Base-by-base conservation (phyloP, 108 stramenopile genomes). In the Discostella stelligeroides region DNA sequence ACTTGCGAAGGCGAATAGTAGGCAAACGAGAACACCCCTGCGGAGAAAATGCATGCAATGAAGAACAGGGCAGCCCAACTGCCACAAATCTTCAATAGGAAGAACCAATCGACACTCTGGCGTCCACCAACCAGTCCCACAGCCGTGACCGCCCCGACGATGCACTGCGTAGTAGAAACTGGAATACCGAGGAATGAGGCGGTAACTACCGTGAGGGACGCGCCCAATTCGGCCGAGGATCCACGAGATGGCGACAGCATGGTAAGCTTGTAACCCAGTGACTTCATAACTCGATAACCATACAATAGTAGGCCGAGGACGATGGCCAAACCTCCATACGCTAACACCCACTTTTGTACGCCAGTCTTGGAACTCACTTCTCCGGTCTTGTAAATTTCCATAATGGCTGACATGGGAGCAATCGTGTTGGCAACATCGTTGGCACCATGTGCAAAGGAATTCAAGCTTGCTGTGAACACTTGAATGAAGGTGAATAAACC, bases 371-470 rank as follows among this genome's bases (percentile, higher is more conserved):
- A 41, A 23, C 53, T 46, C 8, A 81, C 17, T 12, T 48, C 50
- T 4, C 84, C 84, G 34, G 56, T 65, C 20, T 72, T 28, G 60
- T 87, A 91, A 23, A 88, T 85, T 0, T 61, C 27, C 43, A 84
- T 54, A 25, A 88, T 71, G 4, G 82, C 90, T 37, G 83, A 72
- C 28, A 89, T 53, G 29, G 88, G 88, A 15, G 72, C 88, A 67
- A 90, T 84, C 15, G 88, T 59, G 42, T 90, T 92, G 29, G 88
- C 83, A 0, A 87, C 82, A 59, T 91, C 88, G 65, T 91, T 91
- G 25, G 88, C 88, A 1, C 91, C 91, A 25, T 92, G 91, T 0
- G 86, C 83, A 66, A 90, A 90, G 9, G 86, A 82, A 29, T 73
- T 68, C 15, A 88, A 30, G 54, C 75, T 80, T 3, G 88, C 91